Percentiles rank a stretch among this genome's conserved stretches.
Evolutionary conservation across 495 filamentous ascomycete species (phyloP).

Genomic region (Aspergillus nidulans): DNA sequence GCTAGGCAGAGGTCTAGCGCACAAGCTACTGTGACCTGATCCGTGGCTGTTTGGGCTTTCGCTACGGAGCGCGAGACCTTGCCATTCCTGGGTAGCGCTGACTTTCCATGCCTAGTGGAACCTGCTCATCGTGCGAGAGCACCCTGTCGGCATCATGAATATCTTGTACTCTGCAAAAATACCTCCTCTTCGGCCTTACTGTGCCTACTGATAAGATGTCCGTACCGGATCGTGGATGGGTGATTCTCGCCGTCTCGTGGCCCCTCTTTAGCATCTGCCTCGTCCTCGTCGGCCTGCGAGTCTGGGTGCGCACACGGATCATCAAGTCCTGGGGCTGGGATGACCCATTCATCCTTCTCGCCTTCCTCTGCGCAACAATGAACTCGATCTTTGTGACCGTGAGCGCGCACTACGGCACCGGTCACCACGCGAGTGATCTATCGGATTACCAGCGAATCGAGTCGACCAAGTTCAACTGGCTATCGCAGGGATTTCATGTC

Average conservation of each 20-base stretch:
- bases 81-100: too few relatives aligned
- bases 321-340: slow-evolving; percentile 6
- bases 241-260: slow-evolving; percentile 4
- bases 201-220: too few relatives aligned
- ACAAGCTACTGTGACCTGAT: too few relatives aligned
- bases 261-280: slow-evolving; percentile 4
- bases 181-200: background rate
- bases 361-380: slow-evolving; percentile 4
- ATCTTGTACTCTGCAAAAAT: too few relatives aligned
- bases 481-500: slow-evolving; percentile 13
- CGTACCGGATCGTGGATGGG: slow-evolving; percentile 2
- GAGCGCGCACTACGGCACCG: slow-evolving; percentile 5
- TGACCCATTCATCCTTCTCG: slow-evolving; percentile 9
- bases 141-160: too few relatives aligned
- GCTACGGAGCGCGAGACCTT: too few relatives aligned
- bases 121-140: too few relatives aligned
- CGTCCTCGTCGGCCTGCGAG: background rate
- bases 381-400: slow-evolving; percentile 2
- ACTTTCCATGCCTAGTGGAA: too few relatives aligned
- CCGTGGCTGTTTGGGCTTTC: too few relatives aligned
- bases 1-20: too few relatives aligned
- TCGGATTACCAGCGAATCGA: background rate
- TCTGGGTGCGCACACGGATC: slow-evolving; percentile 7
- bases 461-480: slow-evolving; percentile 6
- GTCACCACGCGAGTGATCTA: background rate